Percentiles rank a stretch among this genome's conserved stretches.
Conservation (phyloP, 192 early-diverging fungal species). For the Coemansia nantahalensis region DNA sequence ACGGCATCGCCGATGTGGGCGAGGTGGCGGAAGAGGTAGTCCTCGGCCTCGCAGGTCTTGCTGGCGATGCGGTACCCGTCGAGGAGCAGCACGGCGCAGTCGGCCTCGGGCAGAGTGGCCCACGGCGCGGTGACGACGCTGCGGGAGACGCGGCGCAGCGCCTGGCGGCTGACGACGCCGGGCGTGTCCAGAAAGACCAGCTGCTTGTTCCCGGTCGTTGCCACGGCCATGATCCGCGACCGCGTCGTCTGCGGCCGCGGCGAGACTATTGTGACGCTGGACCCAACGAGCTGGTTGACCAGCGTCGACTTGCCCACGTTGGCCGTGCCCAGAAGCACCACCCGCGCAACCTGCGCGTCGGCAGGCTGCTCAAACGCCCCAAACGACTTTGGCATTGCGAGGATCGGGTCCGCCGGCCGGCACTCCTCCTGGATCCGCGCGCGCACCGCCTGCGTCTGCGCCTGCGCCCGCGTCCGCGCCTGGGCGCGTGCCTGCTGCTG, state of each 20-base stretch:
- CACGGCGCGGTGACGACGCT: conserved; percentile 43
- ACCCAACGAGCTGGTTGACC: conserved; percentile 62
- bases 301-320: conserved; percentile 80
- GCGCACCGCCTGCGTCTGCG: not conserved
- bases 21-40: conserved; percentile 30
- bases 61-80: conserved; percentile 39
- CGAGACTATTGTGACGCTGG: conserved; percentile 64
- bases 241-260: conserved; percentile 70
- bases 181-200: conserved; percentile 57
- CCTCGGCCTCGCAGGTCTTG: conserved; percentile 34
- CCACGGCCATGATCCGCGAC: conserved; percentile 58
- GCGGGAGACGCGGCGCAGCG: conserved; percentile 29
- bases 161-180: conserved; percentile 40
- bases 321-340: conserved; percentile 65
- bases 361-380: conserved; percentile 56
- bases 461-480: not conserved
- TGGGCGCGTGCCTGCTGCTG: not conserved
- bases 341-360: conserved; percentile 59
- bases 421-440: not conserved
- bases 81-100: conserved; percentile 24
- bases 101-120: conserved; percentile 39
- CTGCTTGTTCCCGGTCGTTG: conserved; percentile 61
- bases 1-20: conserved; percentile 10
- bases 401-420: not conserved
- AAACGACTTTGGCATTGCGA: conserved; percentile 40